Base-by-base conservation (phyloP, 352 stramenopile genomes). In the Phytopythium delawarense region DNA sequence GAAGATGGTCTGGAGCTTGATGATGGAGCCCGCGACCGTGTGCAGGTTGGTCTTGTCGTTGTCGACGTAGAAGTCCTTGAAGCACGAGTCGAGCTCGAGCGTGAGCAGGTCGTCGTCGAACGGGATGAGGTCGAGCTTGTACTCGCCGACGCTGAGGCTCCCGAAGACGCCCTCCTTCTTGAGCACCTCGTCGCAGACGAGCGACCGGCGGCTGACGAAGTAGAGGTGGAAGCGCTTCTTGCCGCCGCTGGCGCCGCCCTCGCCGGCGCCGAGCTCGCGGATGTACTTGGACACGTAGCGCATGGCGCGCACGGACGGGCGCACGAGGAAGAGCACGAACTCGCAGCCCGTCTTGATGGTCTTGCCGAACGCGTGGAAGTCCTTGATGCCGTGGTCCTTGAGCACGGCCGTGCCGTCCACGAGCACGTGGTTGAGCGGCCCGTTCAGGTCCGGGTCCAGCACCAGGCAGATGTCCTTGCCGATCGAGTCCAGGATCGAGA, bases 101-200 rank as follows among this genome's bases (percentile, higher is more conserved):
- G 87, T 97, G 12, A 98, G 66, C 7, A 99, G 64, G 71, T 99
- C 96, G 54, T 93, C 92, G 72, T 99, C 96, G 23, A 98, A 87
- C 2, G 96, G 96, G 61, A 99, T 97, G 12, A 99, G 75, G 76
- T 99, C 96, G 32, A 99, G 81, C 42, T 88, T 90, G 75, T 96
- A 96, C 60, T 97, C 90, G 46, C 84, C 85, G 30, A 97, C 81
- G 53, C 86, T 91, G 21, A 96, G 69, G 49, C 82, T 90, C 20
- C 86, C 82, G 61, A 96, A 91, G n/a, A 96, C 88, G 21, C 74
- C 77, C 54, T 93, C 88, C 52, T 97, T 96, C 71, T 95, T 93
- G 2, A 98, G 69, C 50, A 96, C 80, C 70, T 98, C 90, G 69
- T 97, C 88, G 60, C 92, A 97, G 46, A 96, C 81, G 30, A 97